Conservation (phyloP, 768 basidiomycete genomes). For the Leccinum olivaceopallidum region DNA sequence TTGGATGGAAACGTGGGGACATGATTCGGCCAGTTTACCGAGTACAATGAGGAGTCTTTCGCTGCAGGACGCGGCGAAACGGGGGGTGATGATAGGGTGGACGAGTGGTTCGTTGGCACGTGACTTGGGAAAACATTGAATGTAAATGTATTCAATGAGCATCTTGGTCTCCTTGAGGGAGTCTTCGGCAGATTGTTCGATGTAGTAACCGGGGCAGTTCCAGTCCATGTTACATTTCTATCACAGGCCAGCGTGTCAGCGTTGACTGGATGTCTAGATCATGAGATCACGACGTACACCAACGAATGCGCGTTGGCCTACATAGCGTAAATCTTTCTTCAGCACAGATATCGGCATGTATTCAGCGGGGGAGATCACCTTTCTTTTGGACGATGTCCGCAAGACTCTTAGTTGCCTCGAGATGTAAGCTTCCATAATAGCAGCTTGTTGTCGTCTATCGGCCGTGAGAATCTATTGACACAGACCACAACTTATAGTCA, state of each 20-base stretch:
- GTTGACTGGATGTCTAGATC: background rate
- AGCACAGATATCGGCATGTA: constrained; percentile 2
- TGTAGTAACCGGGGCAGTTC: constrained; percentile 68
- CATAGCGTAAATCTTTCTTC: background rate
- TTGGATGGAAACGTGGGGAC: constrained; percentile 71
- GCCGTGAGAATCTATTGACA: constrained; percentile 4
- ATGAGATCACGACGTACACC: constrained; percentile 51
- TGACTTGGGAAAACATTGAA: constrained; percentile 43
- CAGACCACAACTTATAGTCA: constrained; percentile 10
- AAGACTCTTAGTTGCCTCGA: constrained; percentile 73
- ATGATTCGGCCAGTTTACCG: constrained; percentile 52
- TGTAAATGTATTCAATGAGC: constrained; percentile 62
- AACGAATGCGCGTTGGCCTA: constrained; percentile 82
- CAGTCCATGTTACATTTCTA: constrained; percentile 40
- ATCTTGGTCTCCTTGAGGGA: constrained; percentile 63
- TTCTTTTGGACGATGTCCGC: constrained; percentile 64
- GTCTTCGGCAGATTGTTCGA: constrained; percentile 51
- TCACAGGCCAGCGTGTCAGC: constrained; percentile 15
- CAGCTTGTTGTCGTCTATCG: constrained; percentile 85
- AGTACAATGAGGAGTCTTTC: constrained; percentile 58
- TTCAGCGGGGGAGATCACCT: constrained; percentile 39
- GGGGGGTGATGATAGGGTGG: constrained; percentile 87
- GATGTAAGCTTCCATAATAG: constrained; percentile 83
- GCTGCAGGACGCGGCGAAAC: constrained; percentile 89
- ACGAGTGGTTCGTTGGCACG: constrained; percentile 54